Conservation (phyloP, 2,329 filamentous ascomycete genomes). For the Fusarium multiceps region DNA sequence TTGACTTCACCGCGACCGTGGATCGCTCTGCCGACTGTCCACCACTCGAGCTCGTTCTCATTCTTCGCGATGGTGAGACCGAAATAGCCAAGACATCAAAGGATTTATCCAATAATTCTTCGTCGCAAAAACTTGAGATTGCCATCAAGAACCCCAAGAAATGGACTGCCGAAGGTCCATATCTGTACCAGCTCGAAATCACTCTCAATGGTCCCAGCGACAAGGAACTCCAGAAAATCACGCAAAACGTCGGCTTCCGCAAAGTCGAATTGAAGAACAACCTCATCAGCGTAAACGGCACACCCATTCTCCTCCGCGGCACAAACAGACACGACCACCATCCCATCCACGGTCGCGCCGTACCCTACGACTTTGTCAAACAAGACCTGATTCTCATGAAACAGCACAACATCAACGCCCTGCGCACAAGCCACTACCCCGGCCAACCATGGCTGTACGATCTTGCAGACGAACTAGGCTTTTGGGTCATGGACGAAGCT, state of each 20-base stretch:
- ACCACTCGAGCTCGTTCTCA: fast-evolving
- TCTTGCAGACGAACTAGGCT: conserved; percentile 10
- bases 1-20: neutral
- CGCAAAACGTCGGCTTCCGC: conserved; percentile 10
- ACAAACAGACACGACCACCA: conserved; percentile 18
- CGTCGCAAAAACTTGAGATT: fast-evolving
- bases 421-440: conserved; percentile 11
- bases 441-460: conserved; percentile 13
- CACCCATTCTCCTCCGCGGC: neutral
- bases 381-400: conserved; percentile 18
- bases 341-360: conserved; percentile 5
- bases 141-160: neutral
- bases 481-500: conserved; percentile 25
- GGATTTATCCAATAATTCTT: fast-evolving
- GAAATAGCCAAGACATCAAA: neutral
- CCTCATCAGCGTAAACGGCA: conserved; percentile 5
- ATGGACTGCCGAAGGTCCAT: conserved; percentile 8
- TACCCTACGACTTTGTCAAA: conserved; percentile 13
- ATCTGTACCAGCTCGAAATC: conserved; percentile 7
- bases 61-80: neutral
- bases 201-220: neutral
- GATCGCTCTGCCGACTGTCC: fast-evolving
- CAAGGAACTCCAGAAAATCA: neutral
- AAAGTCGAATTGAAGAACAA: conserved; percentile 4
- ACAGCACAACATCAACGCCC: conserved; percentile 21